These are phyloP conservation scores for Fusarium sp. DNA, from an alignment of 2,329 filamentous ascomycete genomes.

Conservation along the genomic window DNA sequence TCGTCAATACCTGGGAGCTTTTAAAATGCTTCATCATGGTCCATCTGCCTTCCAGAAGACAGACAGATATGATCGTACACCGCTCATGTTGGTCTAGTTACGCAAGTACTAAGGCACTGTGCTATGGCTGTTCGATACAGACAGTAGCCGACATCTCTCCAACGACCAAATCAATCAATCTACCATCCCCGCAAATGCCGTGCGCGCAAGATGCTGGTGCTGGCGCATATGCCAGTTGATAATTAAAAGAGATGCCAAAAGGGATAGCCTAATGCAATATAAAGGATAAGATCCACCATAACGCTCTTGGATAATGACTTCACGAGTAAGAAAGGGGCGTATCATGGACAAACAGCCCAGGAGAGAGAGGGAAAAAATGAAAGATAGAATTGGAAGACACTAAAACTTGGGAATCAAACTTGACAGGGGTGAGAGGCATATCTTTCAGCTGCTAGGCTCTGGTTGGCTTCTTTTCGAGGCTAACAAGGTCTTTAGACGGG, in stretches of 20 bases:
- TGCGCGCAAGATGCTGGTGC: neutral
- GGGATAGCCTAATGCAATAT: neutral
- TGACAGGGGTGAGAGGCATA: neutral
- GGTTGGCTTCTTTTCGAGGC: constrained; percentile 43
- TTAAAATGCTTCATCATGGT: constrained; percentile 9
- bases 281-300: constrained; percentile 27
- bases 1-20: constrained; percentile 22
- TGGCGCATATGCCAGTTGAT: constrained; percentile 24
- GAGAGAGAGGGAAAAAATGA: neutral
- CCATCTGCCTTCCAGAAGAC: constrained; percentile 25
- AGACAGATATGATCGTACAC: constrained; percentile 9
- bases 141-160: constrained; percentile 1
- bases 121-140: neutral
- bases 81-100: neutral
- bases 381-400: constrained; percentile 14
- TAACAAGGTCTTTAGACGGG: constrained; percentile 27
- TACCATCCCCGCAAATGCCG: constrained; percentile 12
- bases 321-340: constrained; percentile 21
- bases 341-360: neutral
- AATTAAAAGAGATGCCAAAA: constrained; percentile 14
- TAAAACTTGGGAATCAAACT: constrained; percentile 23
- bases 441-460: constrained; percentile 18
- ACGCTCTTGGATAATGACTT: constrained; percentile 16
- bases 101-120: neutral
- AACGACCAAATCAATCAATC: neutral